Conservation (phyloP, 1,284 basidiomycete genomes). For the Coniferiporia weirii region DNA sequence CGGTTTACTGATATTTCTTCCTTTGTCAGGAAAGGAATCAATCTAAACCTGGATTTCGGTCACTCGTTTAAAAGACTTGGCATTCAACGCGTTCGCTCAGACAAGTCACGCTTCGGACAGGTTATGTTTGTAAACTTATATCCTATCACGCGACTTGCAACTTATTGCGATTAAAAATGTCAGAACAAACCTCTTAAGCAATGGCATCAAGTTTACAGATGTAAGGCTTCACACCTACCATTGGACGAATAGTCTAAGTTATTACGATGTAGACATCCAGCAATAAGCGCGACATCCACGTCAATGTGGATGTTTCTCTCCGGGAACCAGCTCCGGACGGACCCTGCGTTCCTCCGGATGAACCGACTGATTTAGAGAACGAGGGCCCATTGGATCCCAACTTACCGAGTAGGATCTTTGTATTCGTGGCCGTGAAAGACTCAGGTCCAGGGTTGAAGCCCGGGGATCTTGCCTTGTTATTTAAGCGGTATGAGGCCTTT, state of each 20-base stretch:
- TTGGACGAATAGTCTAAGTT: background rate
- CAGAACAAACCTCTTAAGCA: slow-evolving; percentile 25
- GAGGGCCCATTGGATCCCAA: slow-evolving; percentile 11
- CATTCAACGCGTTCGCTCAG: slow-evolving; percentile 20
- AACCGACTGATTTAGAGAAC: background rate
- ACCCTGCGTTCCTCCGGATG: slow-evolving; percentile 20
- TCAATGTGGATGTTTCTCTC: slow-evolving; percentile 23
- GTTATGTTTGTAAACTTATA: slow-evolving; percentile 19
- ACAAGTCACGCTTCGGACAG: slow-evolving; percentile 24
- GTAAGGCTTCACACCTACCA: background rate
- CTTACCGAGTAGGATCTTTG: slow-evolving; percentile 18
- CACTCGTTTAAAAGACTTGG: slow-evolving; percentile 20
- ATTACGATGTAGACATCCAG: slow-evolving; percentile 12
- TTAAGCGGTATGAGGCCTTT: slow-evolving; percentile 20
- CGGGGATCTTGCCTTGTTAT: slow-evolving; percentile 23
- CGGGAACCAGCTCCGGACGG: slow-evolving; percentile 17
- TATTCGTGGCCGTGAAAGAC: slow-evolving; percentile 24
- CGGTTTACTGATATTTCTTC: background rate
- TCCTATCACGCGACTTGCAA: background rate
- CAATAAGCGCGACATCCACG: slow-evolving; percentile 21
- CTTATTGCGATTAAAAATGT: background rate
- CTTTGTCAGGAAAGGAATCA: slow-evolving; percentile 24
- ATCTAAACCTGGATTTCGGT: slow-evolving; percentile 21
- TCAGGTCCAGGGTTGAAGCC: slow-evolving; percentile 26
- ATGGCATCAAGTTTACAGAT: slow-evolving; percentile 22